These are phyloP conservation scores for Dendrobium catenatum DNA, from an alignment of 106 monocot genomes.

Conservation along the genomic window DNA sequence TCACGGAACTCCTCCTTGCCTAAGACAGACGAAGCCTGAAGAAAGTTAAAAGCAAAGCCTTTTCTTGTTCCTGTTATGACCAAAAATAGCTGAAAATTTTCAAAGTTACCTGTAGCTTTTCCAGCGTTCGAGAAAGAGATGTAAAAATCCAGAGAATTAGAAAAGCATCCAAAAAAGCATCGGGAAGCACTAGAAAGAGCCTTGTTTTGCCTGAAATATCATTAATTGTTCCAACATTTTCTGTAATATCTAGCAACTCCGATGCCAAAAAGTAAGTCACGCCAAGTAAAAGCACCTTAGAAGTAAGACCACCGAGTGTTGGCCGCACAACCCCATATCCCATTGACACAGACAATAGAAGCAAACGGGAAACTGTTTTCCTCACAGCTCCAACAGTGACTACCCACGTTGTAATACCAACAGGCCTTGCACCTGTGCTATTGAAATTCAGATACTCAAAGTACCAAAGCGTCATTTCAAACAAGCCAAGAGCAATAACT, in stretches of 20 bases:
- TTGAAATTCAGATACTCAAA: constrained; percentile 90
- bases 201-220: constrained; percentile 88
- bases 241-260: constrained; percentile 75
- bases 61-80: not conserved
- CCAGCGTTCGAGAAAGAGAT: constrained; percentile 81
- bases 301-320: constrained; percentile 92
- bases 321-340: constrained; percentile 97
- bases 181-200: constrained; percentile 86
- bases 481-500: constrained; percentile 78
- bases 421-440: constrained; percentile 62
- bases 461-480: constrained; percentile 98
- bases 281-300: constrained; percentile 94
- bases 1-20: constrained; percentile 69
- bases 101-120: constrained; percentile 71
- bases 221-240: constrained; percentile 95
- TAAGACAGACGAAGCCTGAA: constrained; percentile 14
- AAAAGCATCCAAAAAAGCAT: constrained; percentile 90
- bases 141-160: constrained; percentile 96
- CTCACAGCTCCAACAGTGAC: constrained; percentile 88
- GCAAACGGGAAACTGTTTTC: constrained; percentile 82
- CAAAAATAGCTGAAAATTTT: not conserved
- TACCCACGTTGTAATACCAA: constrained; percentile 90
- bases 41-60: constrained; percentile 2
- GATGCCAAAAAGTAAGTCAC: constrained; percentile 88
- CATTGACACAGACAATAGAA: constrained; percentile 84